Conservation (phyloP, 352 stramenopile species). For the Phytophthora brassicae region DNA sequence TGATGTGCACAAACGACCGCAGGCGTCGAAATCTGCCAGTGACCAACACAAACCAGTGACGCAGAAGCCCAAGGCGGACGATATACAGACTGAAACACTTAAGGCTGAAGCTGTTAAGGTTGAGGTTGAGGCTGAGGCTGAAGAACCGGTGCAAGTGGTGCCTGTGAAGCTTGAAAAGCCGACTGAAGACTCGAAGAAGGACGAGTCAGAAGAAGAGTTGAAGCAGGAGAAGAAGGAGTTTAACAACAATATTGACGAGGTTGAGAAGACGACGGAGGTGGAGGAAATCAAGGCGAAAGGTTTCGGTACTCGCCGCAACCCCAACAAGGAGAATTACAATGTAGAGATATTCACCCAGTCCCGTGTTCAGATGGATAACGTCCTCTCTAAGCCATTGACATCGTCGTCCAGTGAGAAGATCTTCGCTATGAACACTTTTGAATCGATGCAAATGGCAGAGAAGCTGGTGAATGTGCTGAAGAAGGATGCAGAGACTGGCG, state of each 20-base stretch:
- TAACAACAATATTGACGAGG: constrained; percentile 15
- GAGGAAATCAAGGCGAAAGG: constrained; percentile 17
- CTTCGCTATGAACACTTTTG: constrained; percentile 75
- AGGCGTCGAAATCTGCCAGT: not conserved
- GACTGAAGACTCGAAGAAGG: constrained; percentile 8
- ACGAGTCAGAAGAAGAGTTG: constrained; percentile 11
- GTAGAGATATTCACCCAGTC: constrained; percentile 59
- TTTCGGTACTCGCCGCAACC: constrained; percentile 81
- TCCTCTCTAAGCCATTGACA: constrained; percentile 69
- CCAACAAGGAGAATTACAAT: constrained; percentile 79
- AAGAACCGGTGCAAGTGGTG: constrained; percentile 17
- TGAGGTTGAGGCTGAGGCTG: constrained; percentile 1
- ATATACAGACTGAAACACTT: not conserved
- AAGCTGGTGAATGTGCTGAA: constrained; percentile 71
- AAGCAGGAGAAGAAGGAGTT: constrained; percentile 18
- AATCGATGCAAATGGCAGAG: constrained; percentile 65
- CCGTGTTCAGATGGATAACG: constrained; percentile 56
- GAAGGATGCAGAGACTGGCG: constrained; percentile 46
- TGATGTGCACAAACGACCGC: constrained; percentile 5
- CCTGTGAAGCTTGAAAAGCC: constrained; percentile 8
- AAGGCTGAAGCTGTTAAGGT: too few species aligned
- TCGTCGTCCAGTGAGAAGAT: constrained; percentile 85
- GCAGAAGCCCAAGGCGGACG: constrained; percentile 2
- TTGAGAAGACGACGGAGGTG: not conserved
- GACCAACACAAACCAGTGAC: constrained; percentile 1